Conservation (phyloP, 495 filamentous ascomycete species). For the Clavariopsis aquatica region DNA sequence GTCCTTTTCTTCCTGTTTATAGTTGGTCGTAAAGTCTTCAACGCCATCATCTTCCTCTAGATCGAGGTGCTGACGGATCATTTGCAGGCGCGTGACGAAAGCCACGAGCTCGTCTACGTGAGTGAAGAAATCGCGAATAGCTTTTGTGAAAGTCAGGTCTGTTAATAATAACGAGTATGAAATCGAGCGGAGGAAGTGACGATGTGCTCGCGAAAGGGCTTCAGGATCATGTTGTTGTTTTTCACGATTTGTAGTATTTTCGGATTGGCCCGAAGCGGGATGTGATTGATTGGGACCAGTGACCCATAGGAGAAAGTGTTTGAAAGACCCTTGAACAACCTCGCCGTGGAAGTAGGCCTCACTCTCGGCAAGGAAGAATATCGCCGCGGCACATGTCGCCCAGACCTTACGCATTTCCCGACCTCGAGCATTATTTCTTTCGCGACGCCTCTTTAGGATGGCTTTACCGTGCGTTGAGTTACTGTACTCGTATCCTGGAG, state of each 20-base stretch:
- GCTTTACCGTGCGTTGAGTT: conserved; percentile 58
- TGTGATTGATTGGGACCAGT: not conserved
- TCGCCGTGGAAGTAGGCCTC: conserved; percentile 88
- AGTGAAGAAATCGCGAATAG: conserved; percentile 69
- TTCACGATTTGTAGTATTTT: conserved; percentile 4
- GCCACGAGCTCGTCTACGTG: conserved; percentile 77
- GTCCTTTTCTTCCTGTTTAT: conserved; percentile 65
- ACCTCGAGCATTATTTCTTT: conserved; percentile 59
- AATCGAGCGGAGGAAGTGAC: conserved; percentile 68
- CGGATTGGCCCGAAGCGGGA: not conserved
- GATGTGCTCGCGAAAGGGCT: conserved; percentile 75
- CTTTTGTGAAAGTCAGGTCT: conserved; percentile 65
- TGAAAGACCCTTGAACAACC: conserved; percentile 76
- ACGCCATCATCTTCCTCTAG: conserved; percentile 77
- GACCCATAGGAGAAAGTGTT: conserved; percentile 58
- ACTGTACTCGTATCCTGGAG: conserved; percentile 64
- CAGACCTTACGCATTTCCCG: conserved; percentile 74
- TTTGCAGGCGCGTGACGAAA: conserved; percentile 68
- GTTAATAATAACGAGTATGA: conserved; percentile 69
- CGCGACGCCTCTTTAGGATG: conserved; percentile 57
- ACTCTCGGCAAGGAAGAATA: conserved; percentile 84
- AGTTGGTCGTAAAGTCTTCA: conserved; percentile 70
- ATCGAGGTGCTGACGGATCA: conserved; percentile 70
- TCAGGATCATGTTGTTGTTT: conserved; percentile 69
- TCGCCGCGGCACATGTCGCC: conserved; percentile 78